phyloP scores from a whole-genome alignment of 2,329 filamentous ascomycete species.

The Cucurbitaria berberidis region DNA sequence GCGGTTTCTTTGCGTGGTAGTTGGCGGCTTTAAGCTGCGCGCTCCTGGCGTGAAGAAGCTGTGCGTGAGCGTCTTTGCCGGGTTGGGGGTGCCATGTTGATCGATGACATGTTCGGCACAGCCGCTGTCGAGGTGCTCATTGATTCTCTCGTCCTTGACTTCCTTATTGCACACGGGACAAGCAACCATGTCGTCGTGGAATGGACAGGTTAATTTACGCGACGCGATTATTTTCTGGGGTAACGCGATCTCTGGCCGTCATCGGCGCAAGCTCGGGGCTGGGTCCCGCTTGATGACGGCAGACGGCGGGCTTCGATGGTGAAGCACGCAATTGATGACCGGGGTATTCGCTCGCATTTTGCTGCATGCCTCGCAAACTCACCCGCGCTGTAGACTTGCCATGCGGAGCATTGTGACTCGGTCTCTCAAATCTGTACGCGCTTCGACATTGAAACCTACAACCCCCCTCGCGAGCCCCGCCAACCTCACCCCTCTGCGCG shows the following conservation, averaged over 20 bases:
- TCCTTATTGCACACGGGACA: slow-evolving; percentile 82
- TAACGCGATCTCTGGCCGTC: slow-evolving; percentile 18
- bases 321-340: slow-evolving; percentile 39
- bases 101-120: slow-evolving; percentile 73
- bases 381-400: slow-evolving; percentile 6
- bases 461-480: slow-evolving; percentile 12
- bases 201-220: slow-evolving; percentile 16
- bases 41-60: slow-evolving; percentile 63
- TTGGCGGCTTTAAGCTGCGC: slow-evolving; percentile 48
- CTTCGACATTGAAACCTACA: slow-evolving; percentile 1
- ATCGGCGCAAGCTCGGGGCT: slow-evolving; percentile 23
- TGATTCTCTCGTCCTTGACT: slow-evolving; percentile 78
- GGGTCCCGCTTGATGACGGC: slow-evolving; percentile 40
- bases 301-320: slow-evolving; percentile 18
- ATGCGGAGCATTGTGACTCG: slow-evolving; percentile 22
- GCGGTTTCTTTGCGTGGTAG: slow-evolving; percentile 28
- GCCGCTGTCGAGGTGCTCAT: slow-evolving; percentile 85
- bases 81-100: slow-evolving; percentile 39
- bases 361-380: not conserved
- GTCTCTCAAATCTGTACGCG: slow-evolving; percentile 7
- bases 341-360: not conserved
- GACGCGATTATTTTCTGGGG: slow-evolving; percentile 16
- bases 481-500: slow-evolving; percentile 28
- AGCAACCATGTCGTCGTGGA: slow-evolving; percentile 61
- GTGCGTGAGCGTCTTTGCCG: slow-evolving; percentile 50